phyloP scores from a whole-genome alignment of 139 green algal genomes.

The Monoraphidium neglectum region DNA sequence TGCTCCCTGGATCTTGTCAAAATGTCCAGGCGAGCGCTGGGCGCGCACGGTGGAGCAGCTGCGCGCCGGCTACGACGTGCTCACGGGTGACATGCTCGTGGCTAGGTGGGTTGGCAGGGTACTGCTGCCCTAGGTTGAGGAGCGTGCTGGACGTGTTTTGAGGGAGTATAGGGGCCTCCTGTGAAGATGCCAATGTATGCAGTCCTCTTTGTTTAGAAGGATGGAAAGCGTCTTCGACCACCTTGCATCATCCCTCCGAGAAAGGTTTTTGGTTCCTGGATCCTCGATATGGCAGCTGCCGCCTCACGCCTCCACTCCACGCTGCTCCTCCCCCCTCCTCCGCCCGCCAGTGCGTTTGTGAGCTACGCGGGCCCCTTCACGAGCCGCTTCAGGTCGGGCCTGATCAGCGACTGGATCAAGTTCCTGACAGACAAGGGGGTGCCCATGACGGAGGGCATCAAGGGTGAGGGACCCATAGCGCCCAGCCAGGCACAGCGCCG shows the following conservation, averaged over 20 bases:
- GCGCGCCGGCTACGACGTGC: conserved; percentile 71
- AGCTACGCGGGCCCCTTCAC: conserved; percentile 81
- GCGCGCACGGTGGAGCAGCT: conserved; percentile 74
- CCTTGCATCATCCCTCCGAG: no score
- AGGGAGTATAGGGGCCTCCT: no score
- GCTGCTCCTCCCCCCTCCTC: neutral
- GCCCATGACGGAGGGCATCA: conserved; percentile 82
- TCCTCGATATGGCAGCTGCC: no score
- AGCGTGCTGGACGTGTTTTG: no score
- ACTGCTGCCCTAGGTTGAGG: no score
- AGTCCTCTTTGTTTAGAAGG: no score
- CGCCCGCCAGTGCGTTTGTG: conserved; percentile 64
- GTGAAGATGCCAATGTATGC: no score
- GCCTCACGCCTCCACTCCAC: neutral
- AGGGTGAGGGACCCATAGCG: no score
- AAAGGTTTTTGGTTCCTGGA: no score
- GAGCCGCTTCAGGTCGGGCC: conserved; percentile 63
- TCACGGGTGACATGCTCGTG: conserved; percentile 79
- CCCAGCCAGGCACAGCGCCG: no score
- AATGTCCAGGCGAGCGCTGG: conserved; percentile 66
- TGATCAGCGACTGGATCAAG: conserved; percentile 74
- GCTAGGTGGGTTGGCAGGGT: neutral
- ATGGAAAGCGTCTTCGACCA: no score
- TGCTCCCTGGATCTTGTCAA: no score
- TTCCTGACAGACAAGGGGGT: conserved; percentile 68